Conservation (phyloP, 257 asterid species). For the Solanum sparsipilum region DNA sequence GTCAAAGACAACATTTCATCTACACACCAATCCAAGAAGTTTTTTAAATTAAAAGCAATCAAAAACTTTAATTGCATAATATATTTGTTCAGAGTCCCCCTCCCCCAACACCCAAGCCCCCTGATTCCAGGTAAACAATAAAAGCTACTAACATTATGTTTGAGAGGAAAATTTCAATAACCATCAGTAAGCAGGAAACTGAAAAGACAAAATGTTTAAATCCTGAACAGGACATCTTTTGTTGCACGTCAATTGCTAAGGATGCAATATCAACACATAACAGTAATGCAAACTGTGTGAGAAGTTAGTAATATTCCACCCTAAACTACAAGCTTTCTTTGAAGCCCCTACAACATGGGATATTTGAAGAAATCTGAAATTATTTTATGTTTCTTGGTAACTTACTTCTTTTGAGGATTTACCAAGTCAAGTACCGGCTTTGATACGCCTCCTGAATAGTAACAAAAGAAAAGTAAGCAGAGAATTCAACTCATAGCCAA, state of each 20-base stretch:
- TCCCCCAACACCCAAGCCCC: neutral
- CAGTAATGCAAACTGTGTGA: neutral
- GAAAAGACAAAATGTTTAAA: neutral
- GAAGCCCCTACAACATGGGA: neutral
- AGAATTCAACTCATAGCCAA: neutral
- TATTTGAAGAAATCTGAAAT: neutral
- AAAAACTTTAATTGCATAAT: neutral
- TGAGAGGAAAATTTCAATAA: neutral
- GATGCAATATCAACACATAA: neutral
- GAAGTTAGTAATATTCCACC: neutral
- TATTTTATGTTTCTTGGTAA: constrained; percentile 12
- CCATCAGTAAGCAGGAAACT: neutral
- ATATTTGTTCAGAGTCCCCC: neutral
- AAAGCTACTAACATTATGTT: neutral
- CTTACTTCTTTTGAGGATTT: constrained; percentile 97
- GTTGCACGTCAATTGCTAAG: neutral
- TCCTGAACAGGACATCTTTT: neutral
- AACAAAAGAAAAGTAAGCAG: neutral
- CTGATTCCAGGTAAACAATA: neutral
- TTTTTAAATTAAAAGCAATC: neutral
- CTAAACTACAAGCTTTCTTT: neutral
- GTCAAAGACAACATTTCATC: neutral
- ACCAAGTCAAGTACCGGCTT: constrained; percentile 76
- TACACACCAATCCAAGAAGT: neutral
- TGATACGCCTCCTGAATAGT: constrained; percentile 49